phyloP scores from a whole-genome alignment of 1,284 basidiomycete species.

The Chalciporus piperatoides region DNA sequence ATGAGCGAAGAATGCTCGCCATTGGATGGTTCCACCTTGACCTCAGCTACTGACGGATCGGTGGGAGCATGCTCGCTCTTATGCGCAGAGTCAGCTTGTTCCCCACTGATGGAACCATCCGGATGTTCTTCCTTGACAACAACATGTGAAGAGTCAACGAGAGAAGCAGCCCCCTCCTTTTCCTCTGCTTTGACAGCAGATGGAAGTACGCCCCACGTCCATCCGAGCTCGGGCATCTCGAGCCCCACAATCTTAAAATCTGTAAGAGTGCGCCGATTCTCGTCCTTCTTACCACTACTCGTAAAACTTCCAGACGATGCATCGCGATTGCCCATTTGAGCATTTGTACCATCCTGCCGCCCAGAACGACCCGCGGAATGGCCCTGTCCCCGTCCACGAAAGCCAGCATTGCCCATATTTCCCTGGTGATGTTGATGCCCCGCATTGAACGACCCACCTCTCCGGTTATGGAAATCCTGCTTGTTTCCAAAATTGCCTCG shows the following conservation, averaged over 20 bases:
- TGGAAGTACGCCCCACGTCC: conserved; percentile 66
- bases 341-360: conserved; percentile 48
- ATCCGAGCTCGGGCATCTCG: conserved; percentile 69
- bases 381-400: conserved; percentile 41
- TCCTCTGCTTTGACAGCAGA: conserved; percentile 38
- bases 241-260: conserved; percentile 95
- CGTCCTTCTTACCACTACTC: conserved; percentile 67
- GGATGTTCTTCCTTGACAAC: conserved; percentile 43
- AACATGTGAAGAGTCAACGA: conserved; percentile 27
- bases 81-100: conserved; percentile 25
- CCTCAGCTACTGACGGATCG: conserved; percentile 28
- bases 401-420: conserved; percentile 42
- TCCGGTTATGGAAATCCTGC: conserved; percentile 58
- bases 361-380: conserved; percentile 45
- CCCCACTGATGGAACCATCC: conserved; percentile 28
- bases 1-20: conserved; percentile 29
- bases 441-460: conserved; percentile 59
- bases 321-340: conserved; percentile 41
- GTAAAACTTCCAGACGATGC: conserved; percentile 41
- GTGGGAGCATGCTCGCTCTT: conserved; percentile 31
- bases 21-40: conserved; percentile 25
- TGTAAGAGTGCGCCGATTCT: conserved; percentile 82
- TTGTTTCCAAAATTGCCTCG: conserved; percentile 58
- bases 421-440: conserved; percentile 43
- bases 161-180: conserved; percentile 34